Evolutionary conservation across 2,329 filamentous ascomycete genomes (phyloP).

Genomic region (Sclerotinia glacialis): DNA sequence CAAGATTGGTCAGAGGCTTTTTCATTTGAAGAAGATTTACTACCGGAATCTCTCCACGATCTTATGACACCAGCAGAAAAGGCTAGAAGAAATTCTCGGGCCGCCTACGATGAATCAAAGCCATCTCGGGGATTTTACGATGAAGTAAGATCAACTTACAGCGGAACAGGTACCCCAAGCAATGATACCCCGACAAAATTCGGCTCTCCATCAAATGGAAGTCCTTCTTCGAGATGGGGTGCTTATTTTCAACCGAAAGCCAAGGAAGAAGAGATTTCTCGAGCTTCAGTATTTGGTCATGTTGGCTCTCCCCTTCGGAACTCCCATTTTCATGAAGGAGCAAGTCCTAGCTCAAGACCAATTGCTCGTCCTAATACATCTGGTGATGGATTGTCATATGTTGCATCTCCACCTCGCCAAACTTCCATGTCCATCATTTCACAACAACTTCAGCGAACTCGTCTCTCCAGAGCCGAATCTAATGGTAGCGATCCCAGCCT

Average conservation of each 20-base stretch:
- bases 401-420: conserved; percentile 39
- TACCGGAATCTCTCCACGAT: conserved; percentile 70
- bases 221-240: conserved; percentile 61
- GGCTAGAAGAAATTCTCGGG: conserved; percentile 59
- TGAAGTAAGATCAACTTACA: conserved; percentile 43
- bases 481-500: conserved; percentile 48
- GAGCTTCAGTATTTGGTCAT: conserved; percentile 59
- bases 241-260: conserved; percentile 59
- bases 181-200: conserved; percentile 54
- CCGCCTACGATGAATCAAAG: conserved; percentile 50
- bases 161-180: conserved; percentile 43
- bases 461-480: conserved; percentile 47
- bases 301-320: conserved; percentile 65
- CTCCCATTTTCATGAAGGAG: conserved; percentile 57
- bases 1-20: conserved; percentile 65
- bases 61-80: conserved; percentile 66
- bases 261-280: conserved; percentile 48
- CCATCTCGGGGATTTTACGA: conserved; percentile 55
- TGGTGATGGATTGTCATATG: conserved; percentile 37
- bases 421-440: conserved; percentile 56
- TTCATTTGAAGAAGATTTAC: conserved; percentile 82
- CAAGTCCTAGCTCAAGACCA: conserved; percentile 43
- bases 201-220: conserved; percentile 57
- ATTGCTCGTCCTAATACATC: conserved; percentile 42
- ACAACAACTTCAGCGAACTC: conserved; percentile 61